These are phyloP conservation scores for Cyberlindnera mrakii DNA, from an alignment of 805 yeast species.

Conservation along the genomic window DNA sequence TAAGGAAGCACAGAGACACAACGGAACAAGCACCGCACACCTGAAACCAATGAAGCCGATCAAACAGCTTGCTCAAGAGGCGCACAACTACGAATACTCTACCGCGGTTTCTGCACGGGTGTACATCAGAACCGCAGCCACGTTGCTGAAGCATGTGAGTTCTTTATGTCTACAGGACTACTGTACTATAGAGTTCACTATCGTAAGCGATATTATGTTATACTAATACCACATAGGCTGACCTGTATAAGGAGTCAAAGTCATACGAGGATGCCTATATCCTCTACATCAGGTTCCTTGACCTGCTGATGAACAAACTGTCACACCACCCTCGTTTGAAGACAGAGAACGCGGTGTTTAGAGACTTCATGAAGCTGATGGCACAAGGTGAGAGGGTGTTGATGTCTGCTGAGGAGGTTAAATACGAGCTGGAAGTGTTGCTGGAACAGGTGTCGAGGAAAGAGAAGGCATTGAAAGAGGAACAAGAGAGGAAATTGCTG, in stretches of 20 bases:
- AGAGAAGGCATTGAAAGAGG: slow-evolving; percentile 26
- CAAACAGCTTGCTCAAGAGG: slow-evolving; percentile 38
- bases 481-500: slow-evolving; percentile 18
- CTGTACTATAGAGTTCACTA: not conserved
- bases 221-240: slow-evolving; percentile 28
- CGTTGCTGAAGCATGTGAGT: slow-evolving; percentile 37
- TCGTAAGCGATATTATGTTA: no score
- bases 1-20: not conserved
- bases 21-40: not conserved
- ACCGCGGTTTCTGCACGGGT: slow-evolving; percentile 41
- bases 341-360: slow-evolving; percentile 13
- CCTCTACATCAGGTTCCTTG: slow-evolving; percentile 53
- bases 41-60: slow-evolving; percentile 13
- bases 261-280: slow-evolving; percentile 46
- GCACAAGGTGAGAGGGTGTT: no score
- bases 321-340: slow-evolving; percentile 40
- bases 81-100: slow-evolving; percentile 49
- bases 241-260: slow-evolving; percentile 36
- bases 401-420: slow-evolving; percentile 20
- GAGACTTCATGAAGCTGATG: slow-evolving; percentile 12
- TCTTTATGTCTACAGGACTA: not conserved
- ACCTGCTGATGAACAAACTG: slow-evolving; percentile 43
- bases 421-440: no score
- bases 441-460: slow-evolving; percentile 15
- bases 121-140: slow-evolving; percentile 51